Evolutionary conservation across 202 grass and related monocot species (phyloP), one percentile per base, ranked within the genome.

Genomic region (Carex arenaria): DNA sequence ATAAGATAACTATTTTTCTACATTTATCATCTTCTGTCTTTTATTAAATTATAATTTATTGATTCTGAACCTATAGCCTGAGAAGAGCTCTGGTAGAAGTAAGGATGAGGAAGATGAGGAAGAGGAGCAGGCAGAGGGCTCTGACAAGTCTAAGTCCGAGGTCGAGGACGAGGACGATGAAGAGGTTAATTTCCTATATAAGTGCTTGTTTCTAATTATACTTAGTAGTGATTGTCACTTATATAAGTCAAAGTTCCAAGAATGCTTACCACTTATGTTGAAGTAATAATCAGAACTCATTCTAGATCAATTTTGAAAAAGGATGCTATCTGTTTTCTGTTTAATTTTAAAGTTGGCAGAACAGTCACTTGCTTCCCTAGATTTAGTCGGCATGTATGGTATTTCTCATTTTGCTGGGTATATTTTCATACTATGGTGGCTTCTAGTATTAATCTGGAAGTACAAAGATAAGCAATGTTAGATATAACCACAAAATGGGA

Each of bases 131-230:
- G 90, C 51, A 62, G 94, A 89, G 47, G 90, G 83, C 23, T 97
- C 94, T 23, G 91, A 97, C 86, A 97, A 94, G 84, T 97, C 94
- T 5, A 93, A 98, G 20, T 89, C 94, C 7, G 91, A 98, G 83
- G 91, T 95, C 79, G 90, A 96, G 18, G 95, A 79, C 12, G 92
- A 94, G 8, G 80, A 95, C 43, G 84, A 87, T 0, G 93, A 92
- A 67, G 92, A 84, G 85, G 80, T 73, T 22, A 59, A 26, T 61
- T 87, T 55, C 36, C 15, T 4, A 2, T 11, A 30, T 4, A 32
- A 22, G 2, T 13, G n/a, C 36, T n/a, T 75, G 57, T 55, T 55
- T 55, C 23, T 3, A 69, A 32, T 72, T 5, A 23, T 61, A 20
- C 1, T 73, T 40, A 55, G n/a, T 36, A 51, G 40, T 47, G 13